Evolutionary conservation across 176 grass and related monocot genomes (phyloP).

Genomic region (Aegilops longissima): DNA sequence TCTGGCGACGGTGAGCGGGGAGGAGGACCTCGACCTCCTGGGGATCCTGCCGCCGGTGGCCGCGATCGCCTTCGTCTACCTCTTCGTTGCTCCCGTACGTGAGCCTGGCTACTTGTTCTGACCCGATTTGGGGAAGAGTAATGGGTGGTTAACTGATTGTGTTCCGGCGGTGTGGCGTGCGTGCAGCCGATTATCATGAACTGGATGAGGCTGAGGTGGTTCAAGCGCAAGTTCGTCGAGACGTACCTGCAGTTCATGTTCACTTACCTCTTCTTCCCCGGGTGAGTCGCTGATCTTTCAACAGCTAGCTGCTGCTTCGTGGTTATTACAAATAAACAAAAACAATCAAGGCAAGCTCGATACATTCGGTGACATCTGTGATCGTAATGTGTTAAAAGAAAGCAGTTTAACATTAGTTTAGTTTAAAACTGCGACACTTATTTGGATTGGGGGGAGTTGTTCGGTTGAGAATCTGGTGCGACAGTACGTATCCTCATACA

Average conservation of each 20-base stretch:
- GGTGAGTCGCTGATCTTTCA: slow-evolving; percentile 38
- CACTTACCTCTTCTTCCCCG: slow-evolving; percentile 83
- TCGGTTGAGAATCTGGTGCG: not conserved
- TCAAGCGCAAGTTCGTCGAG: slow-evolving; percentile 75
- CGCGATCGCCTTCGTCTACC: slow-evolving; percentile 56
- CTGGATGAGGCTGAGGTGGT: slow-evolving; percentile 91
- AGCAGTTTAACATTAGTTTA: no score
- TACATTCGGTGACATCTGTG: not conserved
- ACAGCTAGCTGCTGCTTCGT: not conserved
- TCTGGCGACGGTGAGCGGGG: slow-evolving; percentile 79
- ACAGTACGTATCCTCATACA: not conserved
- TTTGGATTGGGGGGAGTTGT: no score
- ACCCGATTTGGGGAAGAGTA: not conserved
- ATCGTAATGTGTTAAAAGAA: not conserved
- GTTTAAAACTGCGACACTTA: no score
- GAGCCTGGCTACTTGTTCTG: not conserved
- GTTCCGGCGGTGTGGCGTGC: not conserved
- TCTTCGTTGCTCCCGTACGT: slow-evolving; percentile 72
- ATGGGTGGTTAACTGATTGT: not conserved
- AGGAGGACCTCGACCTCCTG: slow-evolving; percentile 66
- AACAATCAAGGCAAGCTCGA: not conserved
- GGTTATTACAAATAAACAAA: not conserved
- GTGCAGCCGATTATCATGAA: slow-evolving; percentile 85
- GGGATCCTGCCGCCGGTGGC: slow-evolving; percentile 59
- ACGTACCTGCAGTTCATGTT: slow-evolving; percentile 92